Evolutionary conservation across 2,329 filamentous ascomycete species (phyloP).

Genomic region (Ophiostoma sp.): DNA sequence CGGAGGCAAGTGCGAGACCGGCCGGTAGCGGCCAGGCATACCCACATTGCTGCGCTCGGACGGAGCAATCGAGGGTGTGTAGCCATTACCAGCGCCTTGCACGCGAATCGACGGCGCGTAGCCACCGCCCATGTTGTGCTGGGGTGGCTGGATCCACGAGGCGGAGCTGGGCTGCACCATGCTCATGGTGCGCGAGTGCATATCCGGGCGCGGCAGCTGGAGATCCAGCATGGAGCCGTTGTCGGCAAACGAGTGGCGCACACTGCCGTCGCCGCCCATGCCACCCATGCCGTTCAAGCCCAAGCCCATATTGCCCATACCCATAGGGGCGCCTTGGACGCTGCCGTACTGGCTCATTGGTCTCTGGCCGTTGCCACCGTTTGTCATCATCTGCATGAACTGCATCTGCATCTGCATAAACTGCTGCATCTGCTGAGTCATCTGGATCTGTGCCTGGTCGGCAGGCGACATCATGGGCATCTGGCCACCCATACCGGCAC

Average conservation of each 20-base stretch:
- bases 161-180: conserved; percentile 67
- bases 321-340: conserved; percentile 24
- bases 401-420: conserved; percentile 96
- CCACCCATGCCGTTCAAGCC: conserved; percentile 33
- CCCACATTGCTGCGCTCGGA: conserved; percentile 94
- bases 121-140: conserved; percentile 31
- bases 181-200: conserved; percentile 66
- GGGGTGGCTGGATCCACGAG: conserved; percentile 49
- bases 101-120: conserved; percentile 48
- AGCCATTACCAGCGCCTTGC: conserved; percentile 50
- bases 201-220: conserved; percentile 38
- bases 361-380: conserved; percentile 30
- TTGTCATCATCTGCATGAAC: conserved; percentile 82
- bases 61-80: conserved; percentile 87
- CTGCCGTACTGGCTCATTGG: conserved; percentile 26
- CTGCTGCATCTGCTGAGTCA: conserved; percentile 76
- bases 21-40: conserved; percentile 81
- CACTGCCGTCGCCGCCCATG: conserved; percentile 29
- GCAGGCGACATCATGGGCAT: conserved; percentile 47
- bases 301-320: conserved; percentile 52
- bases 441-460: conserved; percentile 71
- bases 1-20: conserved; percentile 62
- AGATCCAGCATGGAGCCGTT: conserved; percentile 41
- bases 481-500: conserved; percentile 31
- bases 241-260: conserved; percentile 44